Base-by-base conservation (phyloP, 2,329 filamentous ascomycete species). In the Calonectria montana region DNA sequence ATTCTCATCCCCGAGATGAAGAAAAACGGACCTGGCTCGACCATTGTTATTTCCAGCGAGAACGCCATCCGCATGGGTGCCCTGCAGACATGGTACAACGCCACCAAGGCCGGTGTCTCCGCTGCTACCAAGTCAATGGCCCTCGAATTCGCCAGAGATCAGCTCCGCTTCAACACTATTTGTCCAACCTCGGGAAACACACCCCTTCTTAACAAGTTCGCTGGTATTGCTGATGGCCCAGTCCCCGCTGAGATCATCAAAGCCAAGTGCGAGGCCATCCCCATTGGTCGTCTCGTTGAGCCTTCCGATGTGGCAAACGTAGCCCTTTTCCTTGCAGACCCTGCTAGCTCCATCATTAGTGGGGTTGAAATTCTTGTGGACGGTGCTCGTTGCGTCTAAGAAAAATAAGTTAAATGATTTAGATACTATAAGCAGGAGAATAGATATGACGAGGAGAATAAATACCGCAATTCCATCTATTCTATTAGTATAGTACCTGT, bases 301-400 rank as follows among this genome's bases (percentile, higher is more conserved):
- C 73, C 73, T 23, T 75, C 71, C 18, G 71, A 76, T 65, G 74
- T 76, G 21, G 73, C 74, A 21, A 76, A 76, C n/a, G 73, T 75
- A 15, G 73, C 73, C 4, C 67, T 75, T 13, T 76, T 74, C 67
- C 64, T 75, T 10, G 71, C 73, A 18, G 73, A 76, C 12, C 68
- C 70, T 31, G 74, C 74, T 3, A 76, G 73, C 65, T 76, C 74
- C 3, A 71, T 72, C 23, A 74, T 76, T 16, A 76, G 73, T 18
- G 74, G 74, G 1, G 39, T 72, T 18, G 74, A 76, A 64, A 53
- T 74, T 59, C 70, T 73, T 25, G 73, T 76, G 8, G 74, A 74
- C 47, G 74, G 74, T 29, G 74, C 74, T 47, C 70, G 70, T 2
- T 74, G 73, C 43, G 73, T 76, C 10, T 75, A 37, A 57, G 6